Percentiles rank a stretch among this genome's conserved stretches.
phyloP scores from a whole-genome alignment of 345 rosid species.

The Arabis hirsuta region DNA sequence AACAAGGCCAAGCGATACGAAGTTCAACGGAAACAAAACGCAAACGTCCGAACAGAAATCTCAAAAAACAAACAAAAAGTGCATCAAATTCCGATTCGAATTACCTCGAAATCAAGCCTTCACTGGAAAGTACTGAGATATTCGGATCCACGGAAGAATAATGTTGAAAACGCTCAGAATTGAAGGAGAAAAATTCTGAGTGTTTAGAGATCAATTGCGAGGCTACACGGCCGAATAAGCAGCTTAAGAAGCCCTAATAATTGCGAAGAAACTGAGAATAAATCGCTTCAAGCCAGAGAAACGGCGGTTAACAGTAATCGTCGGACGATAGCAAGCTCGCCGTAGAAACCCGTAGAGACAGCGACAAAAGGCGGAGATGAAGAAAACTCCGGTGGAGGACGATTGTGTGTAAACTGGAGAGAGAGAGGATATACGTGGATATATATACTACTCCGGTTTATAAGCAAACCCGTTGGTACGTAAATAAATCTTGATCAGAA shows the following conservation, averaged over 20 bases:
- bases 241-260: background rate
- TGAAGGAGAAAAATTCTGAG: conserved; percentile 9
- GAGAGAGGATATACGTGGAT: background rate
- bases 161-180: conserved; percentile 1
- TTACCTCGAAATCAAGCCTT: conserved; percentile 26
- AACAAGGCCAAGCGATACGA: conserved; percentile 12
- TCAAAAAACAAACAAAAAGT: background rate
- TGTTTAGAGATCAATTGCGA: conserved; percentile 24
- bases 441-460: conserved; percentile 30
- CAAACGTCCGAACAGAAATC: background rate
- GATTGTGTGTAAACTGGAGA: background rate
- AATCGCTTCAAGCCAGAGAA: background rate
- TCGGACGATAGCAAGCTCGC: conserved; percentile 30
- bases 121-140: conserved; percentile 9
- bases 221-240: background rate
- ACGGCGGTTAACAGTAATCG: background rate
- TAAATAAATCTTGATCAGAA: background rate
- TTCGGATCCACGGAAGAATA: conserved; percentile 17
- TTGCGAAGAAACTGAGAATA: background rate
- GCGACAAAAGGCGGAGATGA: conserved; percentile 7
- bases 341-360: conserved; percentile 7
- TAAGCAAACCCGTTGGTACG: conserved; percentile 9
- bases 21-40: background rate
- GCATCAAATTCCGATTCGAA: conserved; percentile 7
- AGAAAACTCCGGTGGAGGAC: conserved; percentile 14